These are phyloP conservation scores for Fraxinus excelsior DNA, from an alignment of 257 asterid species.

Conservation along the genomic window DNA sequence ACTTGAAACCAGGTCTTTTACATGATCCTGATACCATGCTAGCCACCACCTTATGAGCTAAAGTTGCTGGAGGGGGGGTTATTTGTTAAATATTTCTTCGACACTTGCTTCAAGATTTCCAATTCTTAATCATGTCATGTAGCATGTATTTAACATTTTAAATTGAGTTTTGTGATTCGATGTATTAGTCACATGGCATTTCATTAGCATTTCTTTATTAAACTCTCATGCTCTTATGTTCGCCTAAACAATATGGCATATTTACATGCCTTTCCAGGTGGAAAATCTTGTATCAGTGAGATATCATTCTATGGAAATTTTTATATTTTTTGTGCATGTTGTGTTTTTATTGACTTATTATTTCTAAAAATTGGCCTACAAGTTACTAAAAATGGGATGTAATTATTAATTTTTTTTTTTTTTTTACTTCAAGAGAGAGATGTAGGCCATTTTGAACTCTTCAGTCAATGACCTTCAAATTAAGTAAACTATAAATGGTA, in stretches of 20 bases:
- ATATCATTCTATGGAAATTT: not conserved
- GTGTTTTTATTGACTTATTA: not conserved
- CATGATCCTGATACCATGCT: not conserved
- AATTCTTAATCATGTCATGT: not conserved
- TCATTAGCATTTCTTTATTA: no score
- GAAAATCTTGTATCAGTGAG: not conserved
- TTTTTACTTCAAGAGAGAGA: not conserved
- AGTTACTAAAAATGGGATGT: not conserved
- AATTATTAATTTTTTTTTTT: no score
- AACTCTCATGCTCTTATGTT: no score
- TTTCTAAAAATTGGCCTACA: no score
- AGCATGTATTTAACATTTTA: not conserved
- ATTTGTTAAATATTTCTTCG: not conserved
- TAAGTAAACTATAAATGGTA: not conserved
- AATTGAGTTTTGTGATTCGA: not conserved
- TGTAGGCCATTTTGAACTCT: not conserved
- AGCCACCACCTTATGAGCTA: not conserved
- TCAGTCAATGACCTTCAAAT: slow-evolving; percentile 3
- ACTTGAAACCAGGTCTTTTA: not conserved
- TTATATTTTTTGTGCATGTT: not conserved
- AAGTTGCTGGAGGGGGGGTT: not conserved
- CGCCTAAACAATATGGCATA: no score
- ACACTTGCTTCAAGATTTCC: not conserved
- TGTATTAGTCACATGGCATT: no score
- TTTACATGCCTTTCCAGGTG: not conserved